Conservation (phyloP, 2,329 filamentous ascomycete genomes). For the Albophoma yamanashiensis region DNA sequence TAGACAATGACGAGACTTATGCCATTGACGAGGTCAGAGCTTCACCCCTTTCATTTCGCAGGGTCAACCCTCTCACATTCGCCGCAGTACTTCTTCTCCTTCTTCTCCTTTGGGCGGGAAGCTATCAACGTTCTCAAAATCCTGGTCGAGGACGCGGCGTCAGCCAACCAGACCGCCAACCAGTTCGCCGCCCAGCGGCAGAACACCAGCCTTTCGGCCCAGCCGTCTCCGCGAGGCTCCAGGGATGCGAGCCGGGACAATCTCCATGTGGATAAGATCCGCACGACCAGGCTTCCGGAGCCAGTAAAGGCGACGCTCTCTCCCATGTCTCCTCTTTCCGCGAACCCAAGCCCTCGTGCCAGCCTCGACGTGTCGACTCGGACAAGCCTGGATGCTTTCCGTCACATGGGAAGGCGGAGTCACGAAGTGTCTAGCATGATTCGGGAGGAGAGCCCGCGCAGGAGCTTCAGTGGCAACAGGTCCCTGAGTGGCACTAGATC, state of each 20-base stretch:
- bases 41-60: not conserved
- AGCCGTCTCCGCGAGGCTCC: conserved; percentile 14
- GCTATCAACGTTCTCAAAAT: conserved; percentile 69
- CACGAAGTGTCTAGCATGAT: conserved; percentile 36
- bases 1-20: conserved; percentile 89
- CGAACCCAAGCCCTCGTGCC: conserved; percentile 39
- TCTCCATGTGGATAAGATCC: conserved; percentile 18
- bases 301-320: conserved; percentile 51
- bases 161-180: conserved; percentile 20
- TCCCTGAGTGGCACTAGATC: conserved; percentile 43
- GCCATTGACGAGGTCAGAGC: conserved; percentile 75
- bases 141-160: conserved; percentile 54
- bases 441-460: conserved; percentile 32
- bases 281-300: conserved; percentile 36
- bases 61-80: not conserved
- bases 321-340: conserved; percentile 34
- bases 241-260: conserved; percentile 9
- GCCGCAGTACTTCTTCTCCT: conserved; percentile 83
- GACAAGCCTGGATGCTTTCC: conserved; percentile 42
- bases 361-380: conserved; percentile 40
- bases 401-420: conserved; percentile 37
- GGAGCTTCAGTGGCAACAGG: conserved; percentile 54
- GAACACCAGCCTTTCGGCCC: conserved; percentile 5
- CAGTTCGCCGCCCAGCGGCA: conserved; percentile 9
- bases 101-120: conserved; percentile 78